Evolutionary conservation across 495 filamentous ascomycete species (phyloP), one percentile per base, ranked within the genome.

Genomic region (Penicillium maclennaniae): DNA sequence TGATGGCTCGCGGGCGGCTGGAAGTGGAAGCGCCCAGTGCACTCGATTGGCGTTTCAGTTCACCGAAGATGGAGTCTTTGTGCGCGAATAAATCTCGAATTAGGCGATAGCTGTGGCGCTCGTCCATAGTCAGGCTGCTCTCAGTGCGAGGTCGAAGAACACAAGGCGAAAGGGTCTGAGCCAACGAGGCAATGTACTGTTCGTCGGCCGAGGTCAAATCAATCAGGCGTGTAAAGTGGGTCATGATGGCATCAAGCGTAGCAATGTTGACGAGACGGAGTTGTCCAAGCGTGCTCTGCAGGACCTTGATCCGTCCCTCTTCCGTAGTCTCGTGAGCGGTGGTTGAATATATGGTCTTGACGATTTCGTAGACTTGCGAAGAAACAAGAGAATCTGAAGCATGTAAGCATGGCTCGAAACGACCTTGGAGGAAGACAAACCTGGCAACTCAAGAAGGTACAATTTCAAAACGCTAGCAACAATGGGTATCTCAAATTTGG

Each of bases 311-410:
- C 41, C 93, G 90, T 39, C 86, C 82, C 49, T 91, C 87, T 65
- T 77, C 73, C 36, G 73, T 74, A 26, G 87, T 79, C 53, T 91
- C 84, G 27, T 91, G 83, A 26, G 88, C 90, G 46, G 84, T 87
- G 19, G 79, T 76, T 15, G 78, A 77, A 71, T 99, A 99, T 51
- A 97, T 95, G 1, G 89, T 97, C 68, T 96, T 90, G 60, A 99
- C 87, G 66, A 99, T 97, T 77, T 99, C 93, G 69, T 99, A 99
- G 54, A 97, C 91, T 66, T 96, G 92, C 21, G 91, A 96, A 44
- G 95, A 97, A 55, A 99, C 95, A 51, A 99, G 82, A 19, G 93
- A 97, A 69, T 99, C 93, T 89, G 59, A 15, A 12, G 10, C 19
- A 16, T 10, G n/a, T 62, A 41, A 65, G 46, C 25, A 20, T 31